Conservation (phyloP, 2,329 filamentous ascomycete species). For the Beauveria sp. region DNA sequence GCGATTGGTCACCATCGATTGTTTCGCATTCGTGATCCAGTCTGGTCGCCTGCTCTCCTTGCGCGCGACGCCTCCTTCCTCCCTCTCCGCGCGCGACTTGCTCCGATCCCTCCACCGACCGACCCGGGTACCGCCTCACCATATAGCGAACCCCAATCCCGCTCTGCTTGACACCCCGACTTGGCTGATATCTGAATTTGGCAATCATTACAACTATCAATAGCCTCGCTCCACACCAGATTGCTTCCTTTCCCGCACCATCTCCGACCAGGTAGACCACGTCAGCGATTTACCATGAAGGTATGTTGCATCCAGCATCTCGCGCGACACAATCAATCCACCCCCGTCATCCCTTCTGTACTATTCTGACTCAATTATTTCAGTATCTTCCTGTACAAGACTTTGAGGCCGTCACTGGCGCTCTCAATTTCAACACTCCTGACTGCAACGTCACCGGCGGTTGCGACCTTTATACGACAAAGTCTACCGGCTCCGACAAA, state of each 20-base stretch:
- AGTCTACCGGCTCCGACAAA: constrained; percentile 90
- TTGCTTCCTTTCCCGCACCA: constrained; percentile 10
- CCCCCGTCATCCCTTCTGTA: neutral
- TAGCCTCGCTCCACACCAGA: constrained; percentile 4
- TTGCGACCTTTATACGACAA: constrained; percentile 96
- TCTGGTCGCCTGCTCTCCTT: neutral
- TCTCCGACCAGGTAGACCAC: neutral
- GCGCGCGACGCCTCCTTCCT: neutral
- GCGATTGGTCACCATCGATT: neutral
- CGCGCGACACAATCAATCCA: neutral
- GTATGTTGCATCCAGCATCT: constrained; percentile 18
- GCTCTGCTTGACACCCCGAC: neutral
- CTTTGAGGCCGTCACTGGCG: constrained; percentile 84
- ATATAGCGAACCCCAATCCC: neutral
- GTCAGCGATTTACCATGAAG: constrained; percentile 27
- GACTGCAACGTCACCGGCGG: constrained; percentile 88
- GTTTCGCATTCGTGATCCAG: neutral
- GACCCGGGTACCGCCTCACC: constrained; percentile 5
- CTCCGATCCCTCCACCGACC: constrained; percentile 11
- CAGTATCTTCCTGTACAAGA: constrained; percentile 88
- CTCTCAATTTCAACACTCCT: constrained; percentile 90
- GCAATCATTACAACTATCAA: neutral
- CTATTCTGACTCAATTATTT: constrained; percentile 5
- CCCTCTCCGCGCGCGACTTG: neutral
- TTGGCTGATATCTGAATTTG: neutral